Evolutionary conservation across 1,284 basidiomycete species (phyloP).

Genomic region (Ustilago esculenta): DNA sequence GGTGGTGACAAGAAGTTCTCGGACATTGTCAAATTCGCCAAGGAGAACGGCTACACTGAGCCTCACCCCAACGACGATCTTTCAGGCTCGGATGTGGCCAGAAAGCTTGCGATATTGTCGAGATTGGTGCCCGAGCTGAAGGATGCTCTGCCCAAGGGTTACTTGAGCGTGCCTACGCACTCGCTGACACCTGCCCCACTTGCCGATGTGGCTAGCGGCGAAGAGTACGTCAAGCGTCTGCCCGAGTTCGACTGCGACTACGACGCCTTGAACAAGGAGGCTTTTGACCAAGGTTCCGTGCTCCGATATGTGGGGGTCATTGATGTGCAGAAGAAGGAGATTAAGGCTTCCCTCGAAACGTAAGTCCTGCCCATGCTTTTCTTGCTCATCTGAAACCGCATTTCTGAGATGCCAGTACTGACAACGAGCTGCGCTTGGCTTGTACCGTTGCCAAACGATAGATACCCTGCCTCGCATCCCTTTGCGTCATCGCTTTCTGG

Average conservation of each 20-base stretch:
- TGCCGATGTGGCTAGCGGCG: slow-evolving; percentile 70
- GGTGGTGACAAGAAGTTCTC: slow-evolving; percentile 75
- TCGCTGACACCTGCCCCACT: slow-evolving; percentile 86
- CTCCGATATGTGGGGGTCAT: slow-evolving; percentile 94
- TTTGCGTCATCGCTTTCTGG: slow-evolving; percentile 95
- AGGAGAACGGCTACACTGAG: slow-evolving; percentile 95
- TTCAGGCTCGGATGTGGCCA: slow-evolving; percentile 93
- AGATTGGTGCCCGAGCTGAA: slow-evolving; percentile 69
- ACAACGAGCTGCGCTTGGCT: no score
- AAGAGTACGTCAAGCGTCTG: slow-evolving; percentile 81
- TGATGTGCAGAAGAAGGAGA: slow-evolving; percentile 77
- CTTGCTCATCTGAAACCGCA: no score
- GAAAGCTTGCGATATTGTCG: slow-evolving; percentile 94
- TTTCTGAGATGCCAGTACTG: no score
- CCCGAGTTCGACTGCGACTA: slow-evolving; percentile 87
- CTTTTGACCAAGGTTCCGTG: slow-evolving; percentile 80
- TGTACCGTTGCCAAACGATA: no score
- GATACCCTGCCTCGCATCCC: slow-evolving; percentile 81
- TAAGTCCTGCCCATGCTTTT: slow-evolving; percentile 64
- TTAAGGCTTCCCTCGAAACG: slow-evolving; percentile 89
- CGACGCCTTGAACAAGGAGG: slow-evolving; percentile 78
- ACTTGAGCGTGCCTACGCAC: slow-evolving; percentile 80
- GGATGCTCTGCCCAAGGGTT: slow-evolving; percentile 74
- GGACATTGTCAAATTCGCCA: slow-evolving; percentile 85
- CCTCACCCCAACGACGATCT: slow-evolving; percentile 97